Evolutionary conservation across 2,329 filamentous ascomycete genomes (phyloP), one percentile per base, ranked within the genome.

Genomic region (Elsinoe australis): DNA sequence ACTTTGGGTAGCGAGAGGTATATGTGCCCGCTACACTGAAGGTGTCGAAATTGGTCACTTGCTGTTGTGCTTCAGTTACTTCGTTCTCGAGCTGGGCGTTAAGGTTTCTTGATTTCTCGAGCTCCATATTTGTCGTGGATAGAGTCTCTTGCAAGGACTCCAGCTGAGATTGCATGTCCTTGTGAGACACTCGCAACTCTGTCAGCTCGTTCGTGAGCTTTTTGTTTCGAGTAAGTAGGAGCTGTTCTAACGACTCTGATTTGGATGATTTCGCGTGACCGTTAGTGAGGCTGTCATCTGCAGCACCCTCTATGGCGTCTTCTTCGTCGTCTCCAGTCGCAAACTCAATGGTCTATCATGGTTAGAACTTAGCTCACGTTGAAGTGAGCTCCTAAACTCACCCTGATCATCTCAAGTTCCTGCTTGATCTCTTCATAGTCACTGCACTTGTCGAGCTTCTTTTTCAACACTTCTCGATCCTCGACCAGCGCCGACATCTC

Each of bases 361-460:
- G n/a, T n/a, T n/a, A n/a, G n/a, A n/a, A n/a, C n/a, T n/a, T n/a
- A n/a, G 57, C 56, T 33, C 35, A 33, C n/a, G 52, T 49, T 55
- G 38, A 9, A 26, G 4, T n/a, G 14, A 7, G 5, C 38, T 24
- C 22, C 21, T 14, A 32, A 12, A 55, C 60, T 51, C 61, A 76
- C 76, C 64, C 95, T 95, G 52, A 98, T 78, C 52, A 96, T 89
- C 59, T 96, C 90, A 2, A 98, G 75, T 66, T 98, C 94, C 55
- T 94, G 86, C 67, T 92, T 95, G 39, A 98, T 80, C 51, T 96
- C 90, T 26, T 96, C 89, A 63, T 98, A 98, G 64, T 98, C 92
- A 56, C 80, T 80, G 80, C 87, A 94, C 62, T 85, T 94, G 54
- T 87, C 81, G 3, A 96, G 78, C 67, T 92, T 95, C 29, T 74